These are phyloP conservation scores for Tinospora cordifolia DNA, from an alignment of 164 flowering plant species.

Conservation along the genomic window DNA sequence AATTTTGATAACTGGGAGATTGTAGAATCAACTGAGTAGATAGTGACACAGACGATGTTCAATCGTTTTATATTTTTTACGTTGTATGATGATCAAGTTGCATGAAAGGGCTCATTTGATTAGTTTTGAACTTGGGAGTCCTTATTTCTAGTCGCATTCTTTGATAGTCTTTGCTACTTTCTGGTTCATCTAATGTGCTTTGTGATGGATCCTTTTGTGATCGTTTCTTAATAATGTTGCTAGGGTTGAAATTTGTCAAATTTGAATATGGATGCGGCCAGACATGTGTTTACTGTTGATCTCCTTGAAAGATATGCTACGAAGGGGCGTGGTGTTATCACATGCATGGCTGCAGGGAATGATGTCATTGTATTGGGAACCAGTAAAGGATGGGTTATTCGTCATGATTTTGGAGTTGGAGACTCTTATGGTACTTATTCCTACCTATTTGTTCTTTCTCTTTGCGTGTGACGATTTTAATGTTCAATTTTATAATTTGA, in stretches of 20 bases:
- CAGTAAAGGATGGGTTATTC: constrained; percentile 88
- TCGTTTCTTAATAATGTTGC: not conserved
- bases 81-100: not conserved
- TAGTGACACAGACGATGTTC: no score
- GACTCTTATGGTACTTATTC: constrained; percentile 63
- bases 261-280: constrained; percentile 47
- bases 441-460: not conserved
- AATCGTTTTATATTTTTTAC: no score
- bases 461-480: not conserved
- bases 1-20: no score
- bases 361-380: constrained; percentile 90
- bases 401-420: constrained; percentile 91
- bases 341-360: constrained; percentile 96
- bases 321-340: constrained; percentile 74
- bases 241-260: constrained; percentile 14
- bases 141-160: not conserved
- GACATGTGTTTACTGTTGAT: constrained; percentile 80
- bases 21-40: no score
- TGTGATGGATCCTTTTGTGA: no score
- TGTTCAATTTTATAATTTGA: not conserved
- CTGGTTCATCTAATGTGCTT: not conserved
- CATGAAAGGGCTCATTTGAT: not conserved
- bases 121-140: not conserved
- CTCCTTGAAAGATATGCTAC: constrained; percentile 85
- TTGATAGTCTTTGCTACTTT: not conserved